A percentile compares a stretch with the other conserved stretches of the same genome.
Evolutionary conservation across 1,139 yeast species (phyloP).

Genomic region (Debaryomyces nepalensis): DNA sequence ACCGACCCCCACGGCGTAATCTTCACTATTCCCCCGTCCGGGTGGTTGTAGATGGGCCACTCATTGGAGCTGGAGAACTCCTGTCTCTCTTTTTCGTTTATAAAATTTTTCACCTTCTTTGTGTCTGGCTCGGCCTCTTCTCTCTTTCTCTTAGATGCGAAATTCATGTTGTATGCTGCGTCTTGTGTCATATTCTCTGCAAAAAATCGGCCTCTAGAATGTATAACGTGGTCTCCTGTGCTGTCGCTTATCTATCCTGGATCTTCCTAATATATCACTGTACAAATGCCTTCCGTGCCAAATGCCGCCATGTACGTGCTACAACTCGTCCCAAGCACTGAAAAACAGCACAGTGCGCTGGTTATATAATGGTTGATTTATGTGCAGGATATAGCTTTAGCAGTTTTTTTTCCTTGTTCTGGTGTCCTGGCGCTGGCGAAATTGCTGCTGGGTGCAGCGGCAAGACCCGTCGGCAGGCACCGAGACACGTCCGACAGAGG

Average conservation of each 20-base stretch:
- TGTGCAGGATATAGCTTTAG: conserved; percentile 3
- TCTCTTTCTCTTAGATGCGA: conserved; percentile 31
- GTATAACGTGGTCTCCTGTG: no score
- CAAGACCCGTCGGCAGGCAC: no score
- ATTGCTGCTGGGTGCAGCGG: no score
- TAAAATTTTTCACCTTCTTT: conserved; percentile 30
- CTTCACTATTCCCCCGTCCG: conserved; percentile 67
- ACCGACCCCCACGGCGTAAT: conserved; percentile 65
- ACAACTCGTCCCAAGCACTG: neutral
- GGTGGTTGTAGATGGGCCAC: conserved; percentile 66
- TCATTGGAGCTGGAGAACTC: conserved; percentile 41
- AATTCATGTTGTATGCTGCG: conserved; percentile 16
- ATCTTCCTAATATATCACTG: neutral
- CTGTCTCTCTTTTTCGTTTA: conserved; percentile 28
- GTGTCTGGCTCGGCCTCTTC: conserved; percentile 27
- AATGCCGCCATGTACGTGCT: neutral
- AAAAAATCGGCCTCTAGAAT: no score
- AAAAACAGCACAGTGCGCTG: conserved; percentile 11
- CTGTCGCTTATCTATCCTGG: no score
- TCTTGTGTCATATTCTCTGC: neutral
- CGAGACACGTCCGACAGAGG: neutral
- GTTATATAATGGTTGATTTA: conserved; percentile 6
- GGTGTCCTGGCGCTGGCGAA: neutral
- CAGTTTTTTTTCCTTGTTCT: neutral
- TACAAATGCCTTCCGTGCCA: neutral